Evolutionary conservation across 2,329 filamentous ascomycete genomes (phyloP).

Genomic region (Colletotrichum incanum): DNA sequence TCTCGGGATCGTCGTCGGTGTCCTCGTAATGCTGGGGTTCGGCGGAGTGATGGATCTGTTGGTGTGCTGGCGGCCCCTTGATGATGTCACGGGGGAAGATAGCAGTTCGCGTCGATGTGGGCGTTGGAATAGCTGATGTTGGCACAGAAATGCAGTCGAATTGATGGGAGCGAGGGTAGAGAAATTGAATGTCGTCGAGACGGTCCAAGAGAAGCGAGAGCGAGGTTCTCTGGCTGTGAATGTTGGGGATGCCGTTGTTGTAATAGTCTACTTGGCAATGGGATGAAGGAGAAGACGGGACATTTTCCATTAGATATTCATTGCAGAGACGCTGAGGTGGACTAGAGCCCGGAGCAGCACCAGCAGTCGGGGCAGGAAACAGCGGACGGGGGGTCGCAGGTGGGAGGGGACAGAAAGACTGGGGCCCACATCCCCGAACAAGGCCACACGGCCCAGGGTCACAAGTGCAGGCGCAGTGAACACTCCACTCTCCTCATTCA

Average conservation of each 20-base stretch:
- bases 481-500: slow-evolving; percentile 21
- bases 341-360: slow-evolving; percentile 1
- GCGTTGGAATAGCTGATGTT: slow-evolving; percentile 22
- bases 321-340: slow-evolving; percentile 23
- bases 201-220: slow-evolving; percentile 26
- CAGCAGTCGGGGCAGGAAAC: slow-evolving; percentile 1
- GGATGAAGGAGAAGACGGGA: slow-evolving; percentile 41
- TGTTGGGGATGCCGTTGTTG: slow-evolving; percentile 40
- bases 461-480: slow-evolving; percentile 21
- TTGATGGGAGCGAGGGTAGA: slow-evolving; percentile 36
- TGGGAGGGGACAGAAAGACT: slow-evolving; percentile 25
- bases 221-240: slow-evolving; percentile 24
- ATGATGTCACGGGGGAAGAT: slow-evolving; percentile 42
- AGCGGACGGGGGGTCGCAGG: slow-evolving; percentile 26
- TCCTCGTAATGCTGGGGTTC: slow-evolving; percentile 30
- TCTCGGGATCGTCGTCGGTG: slow-evolving; percentile 36
- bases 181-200: slow-evolving; percentile 34
- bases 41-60: slow-evolving; percentile 19
- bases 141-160: slow-evolving; percentile 20
- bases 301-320: slow-evolving; percentile 42
- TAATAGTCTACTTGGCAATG: slow-evolving; percentile 43
- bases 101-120: slow-evolving; percentile 26
- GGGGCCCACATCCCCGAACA: slow-evolving; percentile 31
- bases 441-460: slow-evolving; percentile 19
- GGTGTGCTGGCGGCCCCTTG: slow-evolving; percentile 29